Conservation (phyloP, 352 stramenopile genomes). For the Phytopythium chamaehyphon region DNA sequence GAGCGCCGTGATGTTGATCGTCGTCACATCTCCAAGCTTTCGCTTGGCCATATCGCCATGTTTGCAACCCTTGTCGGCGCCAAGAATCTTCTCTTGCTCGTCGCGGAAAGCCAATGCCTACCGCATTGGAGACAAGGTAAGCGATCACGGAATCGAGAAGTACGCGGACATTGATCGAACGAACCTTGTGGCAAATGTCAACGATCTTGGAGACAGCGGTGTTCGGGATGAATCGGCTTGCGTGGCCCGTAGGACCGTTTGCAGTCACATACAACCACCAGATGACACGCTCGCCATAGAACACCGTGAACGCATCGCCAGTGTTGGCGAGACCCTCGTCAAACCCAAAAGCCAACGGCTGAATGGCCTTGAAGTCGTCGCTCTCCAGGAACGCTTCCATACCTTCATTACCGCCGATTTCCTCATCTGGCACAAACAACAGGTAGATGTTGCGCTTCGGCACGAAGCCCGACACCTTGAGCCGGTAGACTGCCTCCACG, state of each 20-base stretch:
- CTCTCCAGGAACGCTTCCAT: slow-evolving; percentile 91
- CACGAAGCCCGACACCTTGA: slow-evolving; percentile 62
- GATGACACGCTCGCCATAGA: slow-evolving; percentile 94
- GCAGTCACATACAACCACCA: slow-evolving; percentile 91
- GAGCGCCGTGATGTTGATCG: slow-evolving; percentile 93
- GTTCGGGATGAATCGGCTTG: slow-evolving; percentile 92
- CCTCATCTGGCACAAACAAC: slow-evolving; percentile 92
- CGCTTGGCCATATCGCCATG: slow-evolving; percentile 91
- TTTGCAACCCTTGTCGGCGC: slow-evolving; percentile 71
- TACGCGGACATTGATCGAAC: too few species aligned
- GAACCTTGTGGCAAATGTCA: slow-evolving; percentile 72
- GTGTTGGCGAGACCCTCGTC: slow-evolving; percentile 94
- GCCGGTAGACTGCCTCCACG: slow-evolving; percentile 81
- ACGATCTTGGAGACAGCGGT: slow-evolving; percentile 94
- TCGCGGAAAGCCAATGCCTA: slow-evolving; percentile 84
- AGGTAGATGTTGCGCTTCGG: slow-evolving; percentile 89
- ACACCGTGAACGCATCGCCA: slow-evolving; percentile 90
- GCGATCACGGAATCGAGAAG: too few species aligned
- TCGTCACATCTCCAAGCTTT: slow-evolving; percentile 94
- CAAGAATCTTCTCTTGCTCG: slow-evolving; percentile 85
- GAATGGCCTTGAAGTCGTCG: slow-evolving; percentile 73
- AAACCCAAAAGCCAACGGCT: slow-evolving; percentile 87
- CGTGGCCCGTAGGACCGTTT: slow-evolving; percentile 75
- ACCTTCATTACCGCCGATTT: slow-evolving; percentile 89
- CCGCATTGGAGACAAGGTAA: not conserved